Base-by-base conservation (phyloP, 1,284 basidiomycete genomes). In the Dichomitus squalens region DNA sequence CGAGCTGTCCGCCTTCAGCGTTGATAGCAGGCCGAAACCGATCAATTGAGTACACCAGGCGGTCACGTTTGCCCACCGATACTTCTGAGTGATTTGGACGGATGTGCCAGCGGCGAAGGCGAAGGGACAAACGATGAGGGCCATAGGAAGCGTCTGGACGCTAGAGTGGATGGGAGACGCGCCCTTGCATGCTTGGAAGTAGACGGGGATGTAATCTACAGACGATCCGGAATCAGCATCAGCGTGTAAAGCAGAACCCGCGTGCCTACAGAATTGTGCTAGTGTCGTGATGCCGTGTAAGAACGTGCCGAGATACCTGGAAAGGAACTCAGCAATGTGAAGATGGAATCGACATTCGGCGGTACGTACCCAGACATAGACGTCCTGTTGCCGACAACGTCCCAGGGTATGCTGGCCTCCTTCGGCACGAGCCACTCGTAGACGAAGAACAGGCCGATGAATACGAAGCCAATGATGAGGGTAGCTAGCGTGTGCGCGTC, bases 21-120 rank as follows among this genome's bases (percentile, higher is more conserved):
- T 61, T 4, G 57, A 65, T 20, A 70, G 51, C 5, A 72, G 55
- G 7, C 72, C 74, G 38, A 70, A 64, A 6, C 70, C 72, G 49
- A 74, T 46, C 29, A 69, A 64, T n/a, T 55, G 62, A 31, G 74
- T 46, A 8, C 58, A 51, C 72, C 72, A 74, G 8, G 65, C 72
- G 11, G 66, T 3, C 27, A 49, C 53, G 54, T 66, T 71, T 31
- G 50, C 59, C 8, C 68, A 64, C 1, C 67, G 65, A 52, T 75
- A 73, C 33, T 63, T 64, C n/a, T 68, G 59, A 38, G 58, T 52
- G 11, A 64, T 38, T 29, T 63, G 41, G 4, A 70, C 64, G 18
- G 48, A 25, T 6, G 64, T 46, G 1, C 72, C 73, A 18, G 57
- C 50, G 25, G 64, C 9, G 40, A 74, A 52, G 8, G 68, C 64